Conservation (phyloP, 805 yeast genomes). For the Lachancea cidri region DNA sequence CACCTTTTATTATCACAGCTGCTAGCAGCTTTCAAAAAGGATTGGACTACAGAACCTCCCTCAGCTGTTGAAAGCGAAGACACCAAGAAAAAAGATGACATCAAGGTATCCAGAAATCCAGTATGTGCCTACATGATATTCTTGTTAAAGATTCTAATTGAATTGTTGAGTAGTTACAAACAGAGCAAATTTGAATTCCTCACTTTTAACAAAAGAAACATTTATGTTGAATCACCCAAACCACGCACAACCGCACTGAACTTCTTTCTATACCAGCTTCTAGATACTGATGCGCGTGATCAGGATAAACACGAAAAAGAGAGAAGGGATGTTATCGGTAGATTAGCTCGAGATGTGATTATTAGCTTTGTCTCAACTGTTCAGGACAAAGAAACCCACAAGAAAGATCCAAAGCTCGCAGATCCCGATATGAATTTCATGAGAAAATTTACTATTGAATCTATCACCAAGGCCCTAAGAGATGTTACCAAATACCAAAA, state of each 20-base stretch:
- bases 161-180: conserved; percentile 71
- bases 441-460: conserved; percentile 68
- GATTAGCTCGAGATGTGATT: conserved; percentile 56
- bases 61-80: conserved; percentile 27
- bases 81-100: conserved; percentile 27
- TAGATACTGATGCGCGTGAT: conserved; percentile 47
- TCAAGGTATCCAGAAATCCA: conserved; percentile 43
- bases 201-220: conserved; percentile 61
- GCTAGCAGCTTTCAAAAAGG: conserved; percentile 43
- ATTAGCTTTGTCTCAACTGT: conserved; percentile 58
- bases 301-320: conserved; percentile 34
- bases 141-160: conserved; percentile 61
- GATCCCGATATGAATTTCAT: conserved; percentile 70
- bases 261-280: conserved; percentile 67
- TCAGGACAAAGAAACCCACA: conserved; percentile 38
- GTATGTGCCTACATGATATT: conserved; percentile 64
- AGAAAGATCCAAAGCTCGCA: conserved; percentile 44
- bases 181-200: conserved; percentile 78
- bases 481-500: conserved; percentile 38
- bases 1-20: conserved; percentile 60
- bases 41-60: conserved; percentile 38
- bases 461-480: conserved; percentile 54
- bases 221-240: conserved; percentile 40
- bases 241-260: conserved; percentile 77
- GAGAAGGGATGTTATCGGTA: conserved; percentile 53